These are phyloP conservation scores for Barnettozyma wickerhamii DNA, from an alignment of 805 yeast species.

Conservation along the genomic window DNA sequence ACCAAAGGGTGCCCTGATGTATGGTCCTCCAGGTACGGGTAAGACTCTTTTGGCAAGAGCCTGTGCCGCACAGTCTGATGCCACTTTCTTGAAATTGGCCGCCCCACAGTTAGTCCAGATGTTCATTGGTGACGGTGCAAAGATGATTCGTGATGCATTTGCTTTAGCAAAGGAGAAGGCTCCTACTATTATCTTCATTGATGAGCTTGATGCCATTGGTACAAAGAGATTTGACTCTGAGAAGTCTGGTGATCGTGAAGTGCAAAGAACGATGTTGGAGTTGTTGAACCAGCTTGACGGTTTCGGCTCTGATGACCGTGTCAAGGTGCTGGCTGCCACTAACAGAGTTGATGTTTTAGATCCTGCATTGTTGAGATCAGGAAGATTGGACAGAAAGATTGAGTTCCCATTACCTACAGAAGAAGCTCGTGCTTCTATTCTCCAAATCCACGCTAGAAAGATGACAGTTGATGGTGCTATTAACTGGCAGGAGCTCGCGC, in stretches of 20 bases:
- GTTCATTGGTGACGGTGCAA: slow-evolving; percentile 99
- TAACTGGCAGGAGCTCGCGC: slow-evolving; percentile 97
- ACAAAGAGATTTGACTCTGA: slow-evolving; percentile 97
- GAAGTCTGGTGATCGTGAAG: slow-evolving; percentile 97
- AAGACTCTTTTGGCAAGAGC: slow-evolving; percentile 96
- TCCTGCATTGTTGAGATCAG: slow-evolving; percentile 97
- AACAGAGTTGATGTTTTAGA: slow-evolving; percentile 97
- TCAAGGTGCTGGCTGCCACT: slow-evolving; percentile 96
- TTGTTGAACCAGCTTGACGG: slow-evolving; percentile 96
- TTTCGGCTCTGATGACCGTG: slow-evolving; percentile 94
- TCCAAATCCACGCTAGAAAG: slow-evolving; percentile 96
- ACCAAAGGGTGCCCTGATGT: slow-evolving; percentile 97
- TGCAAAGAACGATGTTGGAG: slow-evolving; percentile 99
- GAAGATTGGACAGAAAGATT: slow-evolving; percentile 95
- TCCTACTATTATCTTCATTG: slow-evolving; percentile 96
- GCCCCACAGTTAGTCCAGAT: slow-evolving; percentile 98
- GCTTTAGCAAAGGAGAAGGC: slow-evolving; percentile 97
- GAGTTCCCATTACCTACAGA: slow-evolving; percentile 98
- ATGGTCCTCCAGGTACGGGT: slow-evolving; percentile 99
- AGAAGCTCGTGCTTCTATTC: slow-evolving; percentile 94
- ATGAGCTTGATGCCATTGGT: slow-evolving; percentile 98
- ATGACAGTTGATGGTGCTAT: slow-evolving; percentile 89
- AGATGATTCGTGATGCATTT: slow-evolving; percentile 95
- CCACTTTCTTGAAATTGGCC: slow-evolving; percentile 92
- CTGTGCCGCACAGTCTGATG: slow-evolving; percentile 98